phyloP scores from a whole-genome alignment of 306 rosid species.

The Comarum palustre region DNA sequence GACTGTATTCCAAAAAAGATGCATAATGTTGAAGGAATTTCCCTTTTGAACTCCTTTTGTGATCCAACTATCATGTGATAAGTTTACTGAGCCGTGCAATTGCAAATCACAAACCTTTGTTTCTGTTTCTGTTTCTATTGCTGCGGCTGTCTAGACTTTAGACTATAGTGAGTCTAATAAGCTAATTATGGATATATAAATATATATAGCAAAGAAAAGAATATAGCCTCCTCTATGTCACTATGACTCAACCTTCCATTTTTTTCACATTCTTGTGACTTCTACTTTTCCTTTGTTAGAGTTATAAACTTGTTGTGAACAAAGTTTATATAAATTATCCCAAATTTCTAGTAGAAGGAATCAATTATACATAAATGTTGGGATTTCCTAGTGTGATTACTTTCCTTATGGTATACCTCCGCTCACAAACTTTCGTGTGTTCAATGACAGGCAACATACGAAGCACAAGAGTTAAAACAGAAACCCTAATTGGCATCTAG shows the following conservation, averaged over 20 bases:
- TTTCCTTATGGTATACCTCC: not conserved
- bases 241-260: not conserved
- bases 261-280: not conserved
- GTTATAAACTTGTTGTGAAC: too few species aligned
- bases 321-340: too few species aligned
- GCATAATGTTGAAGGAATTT: too few species aligned
- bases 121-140: too few species aligned
- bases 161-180: not conserved
- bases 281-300: not conserved
- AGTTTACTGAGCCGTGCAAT: not conserved
- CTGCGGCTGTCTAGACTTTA: not conserved
- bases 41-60: not conserved
- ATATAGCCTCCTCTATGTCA: not conserved
- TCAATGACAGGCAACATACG: not conserved
- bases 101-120: not conserved
- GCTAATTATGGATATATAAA: too few species aligned
- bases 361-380: not conserved
- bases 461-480: not conserved
- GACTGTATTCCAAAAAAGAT: not conserved
- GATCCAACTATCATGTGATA: not conserved
- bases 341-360: not conserved
- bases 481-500: not conserved
- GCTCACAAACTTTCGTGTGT: not conserved
- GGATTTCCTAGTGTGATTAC: not conserved
- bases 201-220: too few species aligned